These are phyloP conservation scores for Trametes meyenii DNA, from an alignment of 768 basidiomycete genomes.

Conservation along the genomic window DNA sequence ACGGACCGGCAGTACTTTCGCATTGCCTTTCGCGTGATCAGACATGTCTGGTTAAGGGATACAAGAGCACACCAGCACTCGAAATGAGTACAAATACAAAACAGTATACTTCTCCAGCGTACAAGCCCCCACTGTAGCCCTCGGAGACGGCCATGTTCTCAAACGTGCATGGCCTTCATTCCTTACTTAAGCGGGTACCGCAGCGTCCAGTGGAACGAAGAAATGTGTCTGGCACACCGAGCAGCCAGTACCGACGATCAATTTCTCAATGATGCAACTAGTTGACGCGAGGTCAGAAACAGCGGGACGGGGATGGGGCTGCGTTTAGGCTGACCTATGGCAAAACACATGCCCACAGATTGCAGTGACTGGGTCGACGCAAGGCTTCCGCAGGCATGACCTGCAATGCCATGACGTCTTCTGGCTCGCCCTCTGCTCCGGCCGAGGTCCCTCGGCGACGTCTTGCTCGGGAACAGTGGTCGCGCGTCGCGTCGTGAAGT, in stretches of 20 bases:
- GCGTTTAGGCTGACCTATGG: conserved; percentile 21
- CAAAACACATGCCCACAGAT: conserved; percentile 36
- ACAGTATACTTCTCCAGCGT: too few species aligned
- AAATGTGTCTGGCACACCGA: conserved; percentile 27
- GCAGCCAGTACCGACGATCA: conserved; percentile 13
- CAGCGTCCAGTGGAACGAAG: conserved; percentile 16
- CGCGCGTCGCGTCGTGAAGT: too few species aligned
- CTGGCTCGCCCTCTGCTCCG: too few species aligned
- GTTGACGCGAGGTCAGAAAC: background rate
- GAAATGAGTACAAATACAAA: too few species aligned
- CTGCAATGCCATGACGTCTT: conserved; percentile 27
- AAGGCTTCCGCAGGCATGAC: conserved; percentile 26
- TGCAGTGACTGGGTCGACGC: conserved; percentile 27
- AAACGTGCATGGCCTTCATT: too few species aligned
- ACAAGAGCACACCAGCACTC: too few species aligned
- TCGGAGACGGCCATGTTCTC: too few species aligned
- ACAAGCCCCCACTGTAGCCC: too few species aligned
- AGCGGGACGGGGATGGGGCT: background rate
- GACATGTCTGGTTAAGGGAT: too few species aligned
- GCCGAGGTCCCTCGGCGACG: background rate
- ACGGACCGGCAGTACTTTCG: too few species aligned
- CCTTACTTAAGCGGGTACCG: too few species aligned
- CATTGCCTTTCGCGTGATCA: too few species aligned
- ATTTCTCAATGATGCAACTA: conserved; percentile 27
- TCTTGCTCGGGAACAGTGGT: background rate